Conservation (phyloP, 352 stramenopile genomes). For the Phytophthora pinifolia region DNA sequence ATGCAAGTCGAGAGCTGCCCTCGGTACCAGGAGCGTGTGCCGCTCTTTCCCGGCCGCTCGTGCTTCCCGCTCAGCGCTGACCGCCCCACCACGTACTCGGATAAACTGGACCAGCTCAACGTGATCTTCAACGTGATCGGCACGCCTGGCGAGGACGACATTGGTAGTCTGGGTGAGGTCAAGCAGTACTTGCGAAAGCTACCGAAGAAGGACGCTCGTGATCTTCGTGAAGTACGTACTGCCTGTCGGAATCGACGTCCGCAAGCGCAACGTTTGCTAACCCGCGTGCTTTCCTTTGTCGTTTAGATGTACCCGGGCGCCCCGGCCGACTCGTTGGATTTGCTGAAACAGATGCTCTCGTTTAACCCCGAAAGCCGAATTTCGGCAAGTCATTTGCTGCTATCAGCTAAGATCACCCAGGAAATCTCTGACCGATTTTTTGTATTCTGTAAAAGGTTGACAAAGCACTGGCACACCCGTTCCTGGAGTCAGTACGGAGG, state of each 20-base stretch:
- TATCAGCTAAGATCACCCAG: neutral
- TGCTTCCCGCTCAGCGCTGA: slow-evolving; percentile 86
- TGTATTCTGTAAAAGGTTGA: slow-evolving; percentile 48
- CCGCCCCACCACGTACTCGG: slow-evolving; percentile 80
- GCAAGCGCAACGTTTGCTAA: neutral
- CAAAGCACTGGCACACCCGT: slow-evolving; percentile 80
- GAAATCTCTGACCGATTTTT: neutral
- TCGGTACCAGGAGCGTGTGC: slow-evolving; percentile 83
- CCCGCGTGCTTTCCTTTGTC: slow-evolving; percentile 3
- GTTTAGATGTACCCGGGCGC: slow-evolving; percentile 81
- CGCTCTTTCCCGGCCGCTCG: slow-evolving; percentile 82
- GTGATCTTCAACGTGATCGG: slow-evolving; percentile 96
- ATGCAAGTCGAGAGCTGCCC: slow-evolving; percentile 89
- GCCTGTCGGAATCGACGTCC: neutral
- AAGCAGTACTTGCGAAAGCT: slow-evolving; percentile 88
- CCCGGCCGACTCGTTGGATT: slow-evolving; percentile 73
- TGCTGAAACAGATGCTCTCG: slow-evolving; percentile 85
- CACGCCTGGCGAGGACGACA: slow-evolving; percentile 91
- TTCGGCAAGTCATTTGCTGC: slow-evolving; percentile 45
- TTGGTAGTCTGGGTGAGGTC: slow-evolving; percentile 75
- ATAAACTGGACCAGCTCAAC: slow-evolving; percentile 93
- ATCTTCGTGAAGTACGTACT: slow-evolving; percentile 62
- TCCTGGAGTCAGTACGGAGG: slow-evolving; percentile 78
- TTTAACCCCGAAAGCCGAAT: slow-evolving; percentile 85
- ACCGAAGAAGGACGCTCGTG: slow-evolving; percentile 75